phyloP scores from a whole-genome alignment of 2,329 filamentous ascomycete species.

The Pestalotiopsis sp. region DNA sequence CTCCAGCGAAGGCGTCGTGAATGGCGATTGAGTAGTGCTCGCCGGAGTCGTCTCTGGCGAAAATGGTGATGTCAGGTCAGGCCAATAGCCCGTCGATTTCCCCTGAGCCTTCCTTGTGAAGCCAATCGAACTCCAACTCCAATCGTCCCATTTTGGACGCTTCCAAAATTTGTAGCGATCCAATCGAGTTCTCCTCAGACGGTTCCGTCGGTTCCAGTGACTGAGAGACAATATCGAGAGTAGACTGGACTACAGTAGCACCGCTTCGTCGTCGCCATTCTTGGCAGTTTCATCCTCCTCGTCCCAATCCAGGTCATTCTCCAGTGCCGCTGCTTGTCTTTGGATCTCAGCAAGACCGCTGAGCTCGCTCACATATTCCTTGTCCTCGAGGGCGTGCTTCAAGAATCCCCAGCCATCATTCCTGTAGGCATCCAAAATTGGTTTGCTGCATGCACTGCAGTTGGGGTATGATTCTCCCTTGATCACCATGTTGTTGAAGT shows the following conservation, averaged over 20 bases:
- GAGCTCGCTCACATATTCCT: constrained; percentile 78
- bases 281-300: constrained; percentile 31
- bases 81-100: neutral
- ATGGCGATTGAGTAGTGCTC: neutral
- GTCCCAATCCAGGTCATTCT: constrained; percentile 35
- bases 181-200: constrained; percentile 22
- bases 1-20: neutral
- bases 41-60: neutral
- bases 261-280: constrained; percentile 35
- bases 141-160: constrained; percentile 24
- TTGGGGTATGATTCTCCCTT: constrained; percentile 76
- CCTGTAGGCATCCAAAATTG: constrained; percentile 70
- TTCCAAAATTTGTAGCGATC: constrained; percentile 30
- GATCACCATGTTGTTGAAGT: constrained; percentile 74
- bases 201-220: constrained; percentile 17
- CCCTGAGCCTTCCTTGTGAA: neutral
- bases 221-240: neutral
- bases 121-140: constrained; percentile 19
- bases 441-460: constrained; percentile 79
- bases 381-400: constrained; percentile 72
- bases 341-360: constrained; percentile 37
- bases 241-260: constrained; percentile 33
- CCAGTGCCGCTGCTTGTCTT: constrained; percentile 31
- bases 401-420: constrained; percentile 76
- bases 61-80: neutral